These are phyloP conservation scores for Acanthamoeba culbertsoni DNA, from an alignment of 208 protist genomes.

Conservation along the genomic window DNA sequence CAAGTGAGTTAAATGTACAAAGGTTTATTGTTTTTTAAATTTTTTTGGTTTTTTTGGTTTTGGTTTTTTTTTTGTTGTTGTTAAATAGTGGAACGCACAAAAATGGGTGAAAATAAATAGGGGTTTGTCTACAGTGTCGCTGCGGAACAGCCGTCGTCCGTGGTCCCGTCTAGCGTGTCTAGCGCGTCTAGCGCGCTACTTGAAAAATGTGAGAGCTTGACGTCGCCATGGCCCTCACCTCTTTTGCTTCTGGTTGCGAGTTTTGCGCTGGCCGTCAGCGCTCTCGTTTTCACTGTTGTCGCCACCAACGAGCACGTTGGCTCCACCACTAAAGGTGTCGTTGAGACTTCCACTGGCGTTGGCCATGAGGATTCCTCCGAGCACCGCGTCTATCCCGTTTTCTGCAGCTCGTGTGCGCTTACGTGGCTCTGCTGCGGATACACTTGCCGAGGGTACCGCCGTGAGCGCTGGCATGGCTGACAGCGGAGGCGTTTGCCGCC, in stretches of 20 bases:
- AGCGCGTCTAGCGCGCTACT: too few relatives aligned
- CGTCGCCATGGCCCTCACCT: neutral
- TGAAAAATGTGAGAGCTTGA: too few relatives aligned
- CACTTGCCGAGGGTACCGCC: neutral
- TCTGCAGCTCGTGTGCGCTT: neutral
- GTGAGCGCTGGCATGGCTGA: neutral
- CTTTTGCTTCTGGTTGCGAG: conserved; percentile 7
- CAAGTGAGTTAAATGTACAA: too few relatives aligned
- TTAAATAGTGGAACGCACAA: neutral
- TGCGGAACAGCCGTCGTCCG: too few relatives aligned
- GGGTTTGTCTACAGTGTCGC: too few relatives aligned
- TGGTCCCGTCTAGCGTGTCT: too few relatives aligned
- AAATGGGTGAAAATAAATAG: neutral
- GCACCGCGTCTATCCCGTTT: neutral
- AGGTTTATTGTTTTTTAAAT: neutral
- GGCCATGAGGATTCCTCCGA: neutral
- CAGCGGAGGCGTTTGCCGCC: neutral
- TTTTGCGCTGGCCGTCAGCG: neutral
- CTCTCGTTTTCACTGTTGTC: neutral
- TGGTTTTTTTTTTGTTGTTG: neutral
- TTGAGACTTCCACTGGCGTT: neutral
- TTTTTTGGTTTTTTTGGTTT: neutral
- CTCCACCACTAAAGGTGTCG: neutral
- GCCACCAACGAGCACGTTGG: neutral
- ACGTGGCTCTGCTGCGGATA: neutral